phyloP scores from a whole-genome alignment of 176 grass and related monocot genomes.

The Avena eriantha region DNA sequence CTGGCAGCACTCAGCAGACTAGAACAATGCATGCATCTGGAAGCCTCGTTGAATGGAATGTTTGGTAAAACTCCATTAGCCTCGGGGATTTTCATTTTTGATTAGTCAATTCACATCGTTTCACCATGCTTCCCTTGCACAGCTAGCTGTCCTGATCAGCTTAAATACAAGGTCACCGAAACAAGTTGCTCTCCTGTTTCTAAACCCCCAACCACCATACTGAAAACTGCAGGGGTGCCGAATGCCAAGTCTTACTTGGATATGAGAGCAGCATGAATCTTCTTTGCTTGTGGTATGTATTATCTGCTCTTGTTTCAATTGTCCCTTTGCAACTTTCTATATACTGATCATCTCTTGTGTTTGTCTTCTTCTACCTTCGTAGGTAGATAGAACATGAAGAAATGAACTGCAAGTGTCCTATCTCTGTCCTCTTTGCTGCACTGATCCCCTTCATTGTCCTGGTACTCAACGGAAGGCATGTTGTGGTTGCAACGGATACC shows the following conservation, averaged over 20 bases:
- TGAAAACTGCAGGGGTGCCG: not conserved
- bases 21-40: not conserved
- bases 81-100: no score
- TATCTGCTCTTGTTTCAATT: not conserved
- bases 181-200: not conserved
- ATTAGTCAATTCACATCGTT: not conserved
- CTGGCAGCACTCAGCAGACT: no score
- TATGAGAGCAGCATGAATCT: not conserved
- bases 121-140: not conserved
- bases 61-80: not conserved
- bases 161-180: not conserved
- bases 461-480: conserved; percentile 1
- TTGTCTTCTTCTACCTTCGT: not conserved
- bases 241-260: not conserved
- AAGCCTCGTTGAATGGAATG: conserved; percentile 16
- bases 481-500: not conserved
- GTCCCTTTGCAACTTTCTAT: not conserved
- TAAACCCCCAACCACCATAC: conserved; percentile 21
- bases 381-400: not conserved
- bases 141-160: conserved; percentile 7
- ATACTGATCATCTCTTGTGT: conserved; percentile 1
- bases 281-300: conserved; percentile 31
- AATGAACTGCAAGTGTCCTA: conserved; percentile 16
- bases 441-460: not conserved
- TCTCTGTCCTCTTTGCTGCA: conserved; percentile 18